These are phyloP conservation scores for Vitis hybrid DNA, from an alignment of 177 flowering plant species.

Conservation along the genomic window DNA sequence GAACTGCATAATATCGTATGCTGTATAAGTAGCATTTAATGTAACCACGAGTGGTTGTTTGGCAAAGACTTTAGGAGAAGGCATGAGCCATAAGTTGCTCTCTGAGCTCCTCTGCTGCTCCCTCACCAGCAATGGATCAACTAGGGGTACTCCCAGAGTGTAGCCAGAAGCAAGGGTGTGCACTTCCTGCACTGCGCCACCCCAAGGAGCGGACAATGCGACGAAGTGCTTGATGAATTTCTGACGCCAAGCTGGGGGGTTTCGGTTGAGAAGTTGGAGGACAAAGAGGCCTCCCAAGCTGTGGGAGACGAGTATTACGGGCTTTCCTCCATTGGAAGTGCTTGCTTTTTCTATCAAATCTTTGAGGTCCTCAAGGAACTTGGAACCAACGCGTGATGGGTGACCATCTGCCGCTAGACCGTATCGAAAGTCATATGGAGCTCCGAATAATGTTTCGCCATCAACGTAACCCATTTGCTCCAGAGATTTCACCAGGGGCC, in stretches of 20 bases:
- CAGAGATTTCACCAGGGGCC: constrained; percentile 59
- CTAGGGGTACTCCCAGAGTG: constrained; percentile 80
- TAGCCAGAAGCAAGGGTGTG: constrained; percentile 88
- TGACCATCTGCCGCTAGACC: constrained; percentile 76
- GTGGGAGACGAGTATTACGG: constrained; percentile 80
- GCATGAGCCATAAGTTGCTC: constrained; percentile 91
- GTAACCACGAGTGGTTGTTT: constrained; percentile 46
- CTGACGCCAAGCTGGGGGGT: constrained; percentile 55
- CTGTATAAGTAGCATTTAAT: constrained; percentile 42
- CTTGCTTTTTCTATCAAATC: constrained; percentile 62
- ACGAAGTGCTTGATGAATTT: constrained; percentile 70
- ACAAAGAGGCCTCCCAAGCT: constrained; percentile 89
- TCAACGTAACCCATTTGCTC: constrained; percentile 59
- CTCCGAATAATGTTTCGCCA: constrained; percentile 73
- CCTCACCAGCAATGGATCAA: constrained; percentile 70
- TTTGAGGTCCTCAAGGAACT: constrained; percentile 64
- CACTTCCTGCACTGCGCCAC: constrained; percentile 79
- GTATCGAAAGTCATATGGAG: constrained; percentile 92
- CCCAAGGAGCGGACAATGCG: constrained; percentile 86
- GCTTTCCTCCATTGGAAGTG: constrained; percentile 57
- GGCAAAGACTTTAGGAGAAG: constrained; percentile 48
- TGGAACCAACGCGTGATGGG: constrained; percentile 56
- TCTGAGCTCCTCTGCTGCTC: constrained; percentile 84
- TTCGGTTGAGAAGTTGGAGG: constrained; percentile 71
- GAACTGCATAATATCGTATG: constrained; percentile 47